Conservation (phyloP, 306 rosid genomes). For the Quillaja saponaria region DNA sequence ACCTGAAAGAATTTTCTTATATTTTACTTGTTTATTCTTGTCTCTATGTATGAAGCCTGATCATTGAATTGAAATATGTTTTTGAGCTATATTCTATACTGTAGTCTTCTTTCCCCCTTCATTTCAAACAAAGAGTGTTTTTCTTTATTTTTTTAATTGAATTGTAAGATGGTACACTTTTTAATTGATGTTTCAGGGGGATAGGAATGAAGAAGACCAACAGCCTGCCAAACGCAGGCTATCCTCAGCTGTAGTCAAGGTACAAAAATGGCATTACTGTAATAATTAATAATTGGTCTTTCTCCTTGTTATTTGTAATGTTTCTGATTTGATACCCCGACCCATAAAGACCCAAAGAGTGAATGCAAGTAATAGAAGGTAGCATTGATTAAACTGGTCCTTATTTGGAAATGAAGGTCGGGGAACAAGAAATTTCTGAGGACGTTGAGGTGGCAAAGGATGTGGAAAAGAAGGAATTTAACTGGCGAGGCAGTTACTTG, state of each 20-base stretch:
- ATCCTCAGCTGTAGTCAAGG: conserved; percentile 95
- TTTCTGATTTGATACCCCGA: not conserved
- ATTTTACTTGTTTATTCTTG: too few species aligned
- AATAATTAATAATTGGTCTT: not conserved
- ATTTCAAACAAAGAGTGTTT: not conserved
- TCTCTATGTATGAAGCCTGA: too few species aligned
- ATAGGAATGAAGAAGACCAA: conserved; percentile 69
- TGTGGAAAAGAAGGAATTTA: conserved; percentile 38
- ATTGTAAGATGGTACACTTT: not conserved
- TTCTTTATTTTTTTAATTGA: not conserved
- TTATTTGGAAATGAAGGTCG: conserved; percentile 55
- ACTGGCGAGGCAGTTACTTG: conserved; percentile 36
- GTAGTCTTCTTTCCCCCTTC: too few species aligned
- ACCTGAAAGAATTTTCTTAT: too few species aligned
- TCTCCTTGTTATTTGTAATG: not conserved
- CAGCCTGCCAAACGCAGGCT: conserved; percentile 77
- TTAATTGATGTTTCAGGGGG: conserved; percentile 44
- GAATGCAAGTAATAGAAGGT: not conserved
- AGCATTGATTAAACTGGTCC: not conserved
- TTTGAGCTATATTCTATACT: too few species aligned
- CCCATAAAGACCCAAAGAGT: not conserved
- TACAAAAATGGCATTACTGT: conserved; percentile 8
- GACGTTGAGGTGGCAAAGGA: conserved; percentile 50
- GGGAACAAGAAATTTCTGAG: conserved; percentile 71
- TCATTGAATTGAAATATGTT: too few species aligned